Conservation (phyloP, 176 grass and related monocot genomes). For the Echinochloa phyllopogon region DNA sequence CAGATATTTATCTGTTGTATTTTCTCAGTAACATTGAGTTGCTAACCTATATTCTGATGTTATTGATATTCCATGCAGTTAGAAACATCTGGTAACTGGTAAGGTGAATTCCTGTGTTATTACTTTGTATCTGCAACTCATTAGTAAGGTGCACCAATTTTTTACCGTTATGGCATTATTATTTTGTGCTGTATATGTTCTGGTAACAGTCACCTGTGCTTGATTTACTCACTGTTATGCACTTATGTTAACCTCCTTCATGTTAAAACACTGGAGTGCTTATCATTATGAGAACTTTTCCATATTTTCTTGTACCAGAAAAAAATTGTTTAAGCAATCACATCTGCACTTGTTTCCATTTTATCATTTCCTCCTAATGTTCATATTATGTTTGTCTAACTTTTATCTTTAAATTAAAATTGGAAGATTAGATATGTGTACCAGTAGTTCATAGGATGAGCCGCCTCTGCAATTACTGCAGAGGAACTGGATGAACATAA, state of each 20-base stretch:
- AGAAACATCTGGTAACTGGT: neutral
- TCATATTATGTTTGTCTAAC: neutral
- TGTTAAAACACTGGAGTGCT: no score
- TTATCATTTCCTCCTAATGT: neutral
- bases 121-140: neutral
- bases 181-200: neutral
- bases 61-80: neutral
- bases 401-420: neutral
- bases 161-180: neutral
- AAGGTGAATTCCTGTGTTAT: neutral
- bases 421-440: neutral
- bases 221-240: neutral
- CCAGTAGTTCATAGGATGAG: no score
- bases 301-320: no score
- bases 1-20: neutral
- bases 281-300: no score
- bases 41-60: conserved; percentile 2
- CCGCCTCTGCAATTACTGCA: no score
- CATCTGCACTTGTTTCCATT: neutral
- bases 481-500: no score
- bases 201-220: neutral
- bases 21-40: neutral
- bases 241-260: no score
- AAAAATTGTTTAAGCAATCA: no score
- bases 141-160: neutral